Base-by-base conservation (phyloP, 352 stramenopile genomes). In the Phytophthora meadii region DNA sequence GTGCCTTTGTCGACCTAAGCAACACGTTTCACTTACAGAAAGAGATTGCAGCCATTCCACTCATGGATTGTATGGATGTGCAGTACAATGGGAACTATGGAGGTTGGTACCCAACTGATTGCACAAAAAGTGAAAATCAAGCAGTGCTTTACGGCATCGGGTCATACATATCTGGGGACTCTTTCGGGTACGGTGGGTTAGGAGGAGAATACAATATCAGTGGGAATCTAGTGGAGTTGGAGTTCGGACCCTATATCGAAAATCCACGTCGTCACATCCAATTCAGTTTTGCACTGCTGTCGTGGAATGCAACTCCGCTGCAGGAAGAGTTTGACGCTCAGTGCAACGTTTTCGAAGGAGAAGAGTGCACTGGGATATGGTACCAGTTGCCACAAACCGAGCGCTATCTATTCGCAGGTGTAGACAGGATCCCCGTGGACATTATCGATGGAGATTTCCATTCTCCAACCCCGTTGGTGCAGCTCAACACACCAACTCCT, bases 1-100 rank as follows among this genome's bases (percentile, higher is more conserved):
- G 72, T 56, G 49, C 65, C 4, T 80, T 80, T 45, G 65, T 73
- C 30, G 72, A 81, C 55, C 30, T n/a, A 5, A 77, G 68, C 28
- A n/a, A 54, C 41, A 63, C 64, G 0, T 81, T 81, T 36, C 17
- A 61, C 8, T 64, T 81, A 4, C 72, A 77, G 49, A 72, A 72
- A 17, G 72, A 81, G 54, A 59, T 81, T 27, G 72, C 55, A 10
- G 52, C 77, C 19, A 70, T 77, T 32, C 69, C 72, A 1, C 58
- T 67, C 7, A 61, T 72, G 45, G 39, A 48, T 34, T 81, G 72
- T 63, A 28, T 30, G 1, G 40, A 71, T 22, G 40, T 87, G 12
- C 46, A 84, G 48, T 87, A 87, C 70, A 66, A 66, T 52, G 59
- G 53, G 51, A 76, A 83, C 55, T 82, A 80, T 40, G 65, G 61